Percentiles rank a stretch among this genome's conserved stretches.
These are phyloP conservation scores for Phaeotremella skinneri DNA, from an alignment of 768 basidiomycete species.

Conservation along the genomic window DNA sequence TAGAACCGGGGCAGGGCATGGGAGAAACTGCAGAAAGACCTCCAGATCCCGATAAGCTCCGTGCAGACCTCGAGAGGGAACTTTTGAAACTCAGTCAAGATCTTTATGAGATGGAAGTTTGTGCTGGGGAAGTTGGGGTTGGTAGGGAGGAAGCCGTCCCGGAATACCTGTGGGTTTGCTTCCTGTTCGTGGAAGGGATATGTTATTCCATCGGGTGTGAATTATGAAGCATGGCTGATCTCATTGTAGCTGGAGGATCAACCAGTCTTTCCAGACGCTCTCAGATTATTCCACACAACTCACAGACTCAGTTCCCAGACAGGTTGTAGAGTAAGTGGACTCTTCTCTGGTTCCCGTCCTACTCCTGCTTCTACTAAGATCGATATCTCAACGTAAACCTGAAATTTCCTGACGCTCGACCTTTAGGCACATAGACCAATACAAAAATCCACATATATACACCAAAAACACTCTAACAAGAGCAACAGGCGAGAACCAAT, in stretches of 20 bases:
- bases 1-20: no score
- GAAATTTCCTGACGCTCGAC: neutral
- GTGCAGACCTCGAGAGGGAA: constrained; percentile 25
- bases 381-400: neutral
- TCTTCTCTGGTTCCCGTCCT: neutral
- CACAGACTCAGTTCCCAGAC: constrained; percentile 36
- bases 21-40: neutral
- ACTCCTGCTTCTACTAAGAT: neutral
- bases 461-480: constrained; percentile 37
- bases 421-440: constrained; percentile 31
- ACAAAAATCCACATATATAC: constrained; percentile 39
- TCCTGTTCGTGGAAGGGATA: neutral
- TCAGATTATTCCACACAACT: constrained; percentile 21
- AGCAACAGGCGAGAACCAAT: constrained; percentile 43
- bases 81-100: constrained; percentile 38
- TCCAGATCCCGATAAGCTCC: constrained; percentile 21
- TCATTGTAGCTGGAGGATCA: constrained; percentile 31
- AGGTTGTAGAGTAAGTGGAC: constrained; percentile 42
- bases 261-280: constrained; percentile 24
- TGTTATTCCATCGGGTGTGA: neutral
- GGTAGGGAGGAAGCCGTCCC: constrained; percentile 40
- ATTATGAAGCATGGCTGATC: neutral
- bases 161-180: constrained; percentile 31
- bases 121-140: constrained; percentile 39
- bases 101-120: constrained; percentile 46